Base-by-base conservation (phyloP, 2,329 filamentous ascomycete genomes). In the Monosporascus ibericus region DNA sequence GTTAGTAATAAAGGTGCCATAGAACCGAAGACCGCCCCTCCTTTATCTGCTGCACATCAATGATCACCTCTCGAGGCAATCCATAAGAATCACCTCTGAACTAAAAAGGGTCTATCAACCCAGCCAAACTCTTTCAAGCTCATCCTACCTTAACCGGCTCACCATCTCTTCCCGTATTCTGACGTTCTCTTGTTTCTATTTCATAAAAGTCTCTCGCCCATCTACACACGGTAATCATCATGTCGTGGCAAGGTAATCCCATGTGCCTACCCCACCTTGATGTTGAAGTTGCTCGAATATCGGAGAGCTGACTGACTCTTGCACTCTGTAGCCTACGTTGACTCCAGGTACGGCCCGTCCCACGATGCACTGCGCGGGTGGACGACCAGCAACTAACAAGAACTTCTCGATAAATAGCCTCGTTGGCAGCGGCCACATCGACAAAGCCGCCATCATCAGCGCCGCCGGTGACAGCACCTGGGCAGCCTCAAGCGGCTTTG, bases 381-480 rank as follows among this genome's bases (percentile, higher is more conserved):
- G 39, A 36, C n/a, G 39, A 15, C 37, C 24, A n/a, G 20, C 7
- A 40, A 36, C 24, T 38, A 51, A 47, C 34, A 6, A 30, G 15
- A n/a, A 11, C n/a, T 34, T 42, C 27, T 18, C 34, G 22, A 48
- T 50, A 50, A 47, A 62, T 68, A 95, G 90, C 81, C 84, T 96
- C 65, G 81, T 95, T 67, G 86, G 80, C 75, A 85, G 80, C 64
- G 85, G 85, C 66, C 86, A 92, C 70, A 74, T 95, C 67, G 87
- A 94, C 76, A 86, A 90, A 76, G 91, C 81, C 65, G 88, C 88
- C 68, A 91, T 96, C 70, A 84, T 94, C 78, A 91, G 87, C 72
- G 75, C 74, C 59, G 87, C 87, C 62, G 89, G 90, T 64, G 88
- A 88, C 73, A 90, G 86, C 69, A 79, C 83, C 63, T 95, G 90